Conservation (phyloP, 345 rosid species). For the Salix suchowensis region DNA sequence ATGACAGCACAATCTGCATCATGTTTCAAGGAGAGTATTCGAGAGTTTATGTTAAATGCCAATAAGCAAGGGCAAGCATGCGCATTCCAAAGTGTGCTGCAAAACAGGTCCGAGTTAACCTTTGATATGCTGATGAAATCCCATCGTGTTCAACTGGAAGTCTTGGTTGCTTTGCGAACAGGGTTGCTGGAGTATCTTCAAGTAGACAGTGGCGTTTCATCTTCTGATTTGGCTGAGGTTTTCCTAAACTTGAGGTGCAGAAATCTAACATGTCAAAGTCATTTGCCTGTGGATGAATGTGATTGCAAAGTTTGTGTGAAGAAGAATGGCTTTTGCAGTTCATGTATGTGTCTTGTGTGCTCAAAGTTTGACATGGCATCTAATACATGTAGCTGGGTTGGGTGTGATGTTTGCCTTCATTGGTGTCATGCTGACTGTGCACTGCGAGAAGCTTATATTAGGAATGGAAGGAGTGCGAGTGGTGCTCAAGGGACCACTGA, state of each 20-base stretch:
- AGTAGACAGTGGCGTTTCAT: slow-evolving; percentile 41
- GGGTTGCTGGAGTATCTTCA: slow-evolving; percentile 68
- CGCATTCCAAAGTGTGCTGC: slow-evolving; percentile 56
- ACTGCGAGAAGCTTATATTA: slow-evolving; percentile 61
- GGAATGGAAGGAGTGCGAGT: slow-evolving; percentile 63
- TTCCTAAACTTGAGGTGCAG: slow-evolving; percentile 74
- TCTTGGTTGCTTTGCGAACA: slow-evolving; percentile 73
- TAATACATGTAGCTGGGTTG: slow-evolving; percentile 97
- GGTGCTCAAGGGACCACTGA: slow-evolving; percentile 57
- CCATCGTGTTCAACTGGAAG: slow-evolving; percentile 77
- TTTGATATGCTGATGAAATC: slow-evolving; percentile 52
- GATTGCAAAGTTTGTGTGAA: slow-evolving; percentile 84
- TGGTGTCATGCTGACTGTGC: slow-evolving; percentile 98
- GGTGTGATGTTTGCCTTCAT: slow-evolving; percentile 96
- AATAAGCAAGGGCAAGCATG: slow-evolving; percentile 52
- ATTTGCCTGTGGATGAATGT: slow-evolving; percentile 89
- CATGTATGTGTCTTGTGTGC: slow-evolving; percentile 95
- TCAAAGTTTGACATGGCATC: slow-evolving; percentile 89
- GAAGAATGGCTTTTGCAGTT: slow-evolving; percentile 86
- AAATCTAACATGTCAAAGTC: slow-evolving; percentile 61
- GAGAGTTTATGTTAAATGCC: slow-evolving; percentile 60
- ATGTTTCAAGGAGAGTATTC: slow-evolving; percentile 67
- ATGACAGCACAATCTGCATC: slow-evolving; percentile 60
- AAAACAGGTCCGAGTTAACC: slow-evolving; percentile 57
- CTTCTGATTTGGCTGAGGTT: slow-evolving; percentile 80